Conservation (phyloP, 1,284 basidiomycete genomes). For the Ceraceosorus guamensis region DNA sequence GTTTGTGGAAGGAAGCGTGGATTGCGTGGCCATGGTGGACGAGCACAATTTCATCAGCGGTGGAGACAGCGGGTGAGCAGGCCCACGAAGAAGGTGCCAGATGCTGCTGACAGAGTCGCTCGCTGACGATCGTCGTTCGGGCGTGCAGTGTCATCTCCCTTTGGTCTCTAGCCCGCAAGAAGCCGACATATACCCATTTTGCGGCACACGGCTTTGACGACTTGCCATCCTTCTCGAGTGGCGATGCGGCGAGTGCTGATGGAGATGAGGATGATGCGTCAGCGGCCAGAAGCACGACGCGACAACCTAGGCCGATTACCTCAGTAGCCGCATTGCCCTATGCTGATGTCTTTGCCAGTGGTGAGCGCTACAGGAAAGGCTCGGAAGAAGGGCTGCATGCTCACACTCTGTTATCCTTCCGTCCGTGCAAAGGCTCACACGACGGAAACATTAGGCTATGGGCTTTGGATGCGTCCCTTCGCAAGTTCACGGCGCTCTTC, state of each 20-base stretch:
- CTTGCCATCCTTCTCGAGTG: slow-evolving; percentile 17
- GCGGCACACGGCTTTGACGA: slow-evolving; percentile 80
- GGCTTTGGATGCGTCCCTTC: slow-evolving; percentile 70
- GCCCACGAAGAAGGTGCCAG: no score
- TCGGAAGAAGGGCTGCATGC: neutral
- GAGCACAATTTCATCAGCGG: slow-evolving; percentile 85
- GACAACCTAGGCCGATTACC: slow-evolving; percentile 83
- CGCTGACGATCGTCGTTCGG: no score
- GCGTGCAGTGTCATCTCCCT: slow-evolving; percentile 58
- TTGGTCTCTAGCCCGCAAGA: slow-evolving; percentile 92
- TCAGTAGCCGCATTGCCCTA: slow-evolving; percentile 72
- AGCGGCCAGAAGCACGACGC: slow-evolving; percentile 65
- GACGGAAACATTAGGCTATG: slow-evolving; percentile 81
- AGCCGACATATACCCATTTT: slow-evolving; percentile 75
- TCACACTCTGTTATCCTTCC: neutral
- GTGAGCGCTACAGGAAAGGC: slow-evolving; percentile 51
- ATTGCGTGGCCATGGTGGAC: slow-evolving; percentile 88
- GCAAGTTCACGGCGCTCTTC: slow-evolving; percentile 64
- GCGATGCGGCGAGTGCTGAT: slow-evolving; percentile 21
- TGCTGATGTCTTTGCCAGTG: slow-evolving; percentile 82
- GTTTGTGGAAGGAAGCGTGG: slow-evolving; percentile 76
- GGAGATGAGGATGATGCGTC: slow-evolving; percentile 45
- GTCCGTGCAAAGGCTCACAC: slow-evolving; percentile 66
- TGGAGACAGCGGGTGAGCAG: slow-evolving; percentile 80
- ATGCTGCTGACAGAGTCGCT: no score